These are phyloP conservation scores for Cubamyces lactineus DNA, from an alignment of 768 basidiomycete genomes.

Conservation along the genomic window DNA sequence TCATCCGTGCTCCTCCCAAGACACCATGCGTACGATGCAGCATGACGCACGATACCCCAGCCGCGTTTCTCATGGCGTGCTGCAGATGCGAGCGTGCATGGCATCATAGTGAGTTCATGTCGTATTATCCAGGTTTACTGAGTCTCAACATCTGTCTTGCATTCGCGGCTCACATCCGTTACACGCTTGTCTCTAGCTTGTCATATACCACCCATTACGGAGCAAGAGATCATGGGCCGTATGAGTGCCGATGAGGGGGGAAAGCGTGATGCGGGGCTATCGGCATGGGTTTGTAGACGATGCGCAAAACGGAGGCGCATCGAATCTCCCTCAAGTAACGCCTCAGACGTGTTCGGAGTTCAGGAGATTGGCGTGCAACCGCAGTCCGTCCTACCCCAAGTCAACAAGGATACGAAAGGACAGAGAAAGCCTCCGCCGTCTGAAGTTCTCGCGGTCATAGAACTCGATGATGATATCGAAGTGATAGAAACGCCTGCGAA, in stretches of 20 bases:
- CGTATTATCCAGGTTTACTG: neutral
- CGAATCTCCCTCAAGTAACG: neutral
- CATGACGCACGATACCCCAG: slow-evolving; percentile 14
- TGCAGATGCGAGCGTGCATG: slow-evolving; percentile 23
- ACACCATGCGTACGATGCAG: slow-evolving; percentile 20
- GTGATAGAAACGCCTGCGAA: neutral
- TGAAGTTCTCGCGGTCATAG: neutral
- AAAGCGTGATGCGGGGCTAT: slow-evolving; percentile 9
- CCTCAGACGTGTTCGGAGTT: neutral
- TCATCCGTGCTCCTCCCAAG: neutral
- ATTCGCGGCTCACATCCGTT: too few relatives aligned
- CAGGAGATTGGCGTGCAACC: too few relatives aligned
- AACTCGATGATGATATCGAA: slow-evolving; percentile 3
- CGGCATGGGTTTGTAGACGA: slow-evolving; percentile 19
- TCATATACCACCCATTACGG: slow-evolving; percentile 24
- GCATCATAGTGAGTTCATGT: slow-evolving; percentile 24
- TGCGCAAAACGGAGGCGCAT: slow-evolving; percentile 18
- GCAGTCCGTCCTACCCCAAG: too few relatives aligned
- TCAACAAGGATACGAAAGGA: too few relatives aligned
- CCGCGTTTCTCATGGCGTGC: slow-evolving; percentile 22
- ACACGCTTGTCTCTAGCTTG: slow-evolving; percentile 9
- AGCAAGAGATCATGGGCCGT: slow-evolving; percentile 17
- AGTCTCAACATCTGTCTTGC: too few relatives aligned
- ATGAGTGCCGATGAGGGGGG: slow-evolving; percentile 17
- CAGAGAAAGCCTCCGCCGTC: neutral